Evolutionary conservation across 2,329 filamentous ascomycete genomes (phyloP).

Genomic region (Ophiostoma perfectum): DNA sequence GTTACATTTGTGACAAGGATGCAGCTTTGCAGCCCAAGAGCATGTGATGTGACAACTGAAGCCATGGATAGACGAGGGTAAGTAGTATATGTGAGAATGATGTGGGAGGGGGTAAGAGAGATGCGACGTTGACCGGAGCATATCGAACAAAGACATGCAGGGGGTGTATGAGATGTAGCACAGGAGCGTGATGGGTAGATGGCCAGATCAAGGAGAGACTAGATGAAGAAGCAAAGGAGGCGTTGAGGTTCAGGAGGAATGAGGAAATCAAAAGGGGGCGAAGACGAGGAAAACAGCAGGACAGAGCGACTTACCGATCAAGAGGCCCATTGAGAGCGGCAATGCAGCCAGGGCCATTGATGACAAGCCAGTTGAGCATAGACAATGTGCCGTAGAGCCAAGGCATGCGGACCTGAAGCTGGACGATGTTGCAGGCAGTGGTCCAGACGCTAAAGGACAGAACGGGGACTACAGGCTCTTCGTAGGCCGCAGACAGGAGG

Average conservation of each 20-base stretch:
- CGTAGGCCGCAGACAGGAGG: constrained; percentile 14
- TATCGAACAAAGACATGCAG: background rate
- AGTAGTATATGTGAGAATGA: too few species aligned
- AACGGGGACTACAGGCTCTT: constrained; percentile 50
- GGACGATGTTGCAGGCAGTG: constrained; percentile 65
- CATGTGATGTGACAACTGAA: background rate
- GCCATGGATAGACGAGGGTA: background rate
- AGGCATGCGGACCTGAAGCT: constrained; percentile 77
- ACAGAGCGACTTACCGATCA: constrained; percentile 69
- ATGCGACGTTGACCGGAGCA: background rate
- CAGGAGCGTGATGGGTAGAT: constrained; percentile 20
- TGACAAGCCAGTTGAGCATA: constrained; percentile 66
- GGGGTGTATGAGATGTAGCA: background rate
- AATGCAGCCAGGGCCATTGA: constrained; percentile 69
- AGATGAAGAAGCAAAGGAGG: background rate
- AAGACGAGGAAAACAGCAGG: too few species aligned
- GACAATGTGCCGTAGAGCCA: constrained; percentile 76
- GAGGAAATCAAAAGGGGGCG: too few species aligned
- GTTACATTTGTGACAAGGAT: background rate
- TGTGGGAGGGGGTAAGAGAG: background rate
- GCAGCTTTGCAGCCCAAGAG: background rate
- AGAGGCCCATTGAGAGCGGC: constrained; percentile 70
- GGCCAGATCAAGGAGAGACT: background rate
- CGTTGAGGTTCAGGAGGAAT: too few species aligned
- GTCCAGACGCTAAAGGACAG: constrained; percentile 72